These are phyloP conservation scores for Dioszegia hungarica DNA, from an alignment of 768 basidiomycete species.

Conservation along the genomic window DNA sequence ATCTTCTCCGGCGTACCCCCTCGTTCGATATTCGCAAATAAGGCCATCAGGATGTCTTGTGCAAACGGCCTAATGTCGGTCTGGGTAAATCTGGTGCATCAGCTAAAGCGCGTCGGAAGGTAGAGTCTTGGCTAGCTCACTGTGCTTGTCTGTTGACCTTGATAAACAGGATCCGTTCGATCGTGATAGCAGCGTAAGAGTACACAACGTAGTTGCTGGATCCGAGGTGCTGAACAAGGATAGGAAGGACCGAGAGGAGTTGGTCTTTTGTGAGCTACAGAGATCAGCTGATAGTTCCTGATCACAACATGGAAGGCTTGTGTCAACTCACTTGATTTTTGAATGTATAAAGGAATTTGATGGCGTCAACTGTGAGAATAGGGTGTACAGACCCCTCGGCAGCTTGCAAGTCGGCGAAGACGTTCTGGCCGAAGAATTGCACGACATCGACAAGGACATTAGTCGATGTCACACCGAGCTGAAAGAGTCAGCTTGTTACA, in stretches of 20 bases:
- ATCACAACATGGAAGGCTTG: background rate
- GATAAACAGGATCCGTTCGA: conserved; percentile 89
- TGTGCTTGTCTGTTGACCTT: conserved; percentile 68
- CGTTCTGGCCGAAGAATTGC: conserved; percentile 88
- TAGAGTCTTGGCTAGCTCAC: conserved; percentile 53
- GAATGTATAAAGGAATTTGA: conserved; percentile 90
- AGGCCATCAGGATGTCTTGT: conserved; percentile 59
- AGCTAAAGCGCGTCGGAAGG: background rate
- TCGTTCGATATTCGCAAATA: conserved; percentile 73
- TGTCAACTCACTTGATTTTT: conserved; percentile 69
- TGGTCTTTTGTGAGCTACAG: conserved; percentile 83
- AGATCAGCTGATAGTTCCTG: background rate
- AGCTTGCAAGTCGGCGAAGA: conserved; percentile 79
- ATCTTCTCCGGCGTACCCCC: conserved; percentile 82
- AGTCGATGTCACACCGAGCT: conserved; percentile 90
- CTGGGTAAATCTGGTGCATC: conserved; percentile 67
- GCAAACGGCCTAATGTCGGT: conserved; percentile 81
- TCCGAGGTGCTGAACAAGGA: conserved; percentile 72
- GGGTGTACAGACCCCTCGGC: conserved; percentile 67
- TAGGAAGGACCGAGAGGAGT: conserved; percentile 81
- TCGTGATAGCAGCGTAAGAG: conserved; percentile 96
- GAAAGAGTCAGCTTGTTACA: too few relatives aligned
- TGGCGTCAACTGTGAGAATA: conserved; percentile 91
- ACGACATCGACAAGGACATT: conserved; percentile 90
- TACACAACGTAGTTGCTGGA: conserved; percentile 86